Evolutionary conservation across 2,329 filamentous ascomycete species (phyloP).

Genomic region (Exophiala sideris): DNA sequence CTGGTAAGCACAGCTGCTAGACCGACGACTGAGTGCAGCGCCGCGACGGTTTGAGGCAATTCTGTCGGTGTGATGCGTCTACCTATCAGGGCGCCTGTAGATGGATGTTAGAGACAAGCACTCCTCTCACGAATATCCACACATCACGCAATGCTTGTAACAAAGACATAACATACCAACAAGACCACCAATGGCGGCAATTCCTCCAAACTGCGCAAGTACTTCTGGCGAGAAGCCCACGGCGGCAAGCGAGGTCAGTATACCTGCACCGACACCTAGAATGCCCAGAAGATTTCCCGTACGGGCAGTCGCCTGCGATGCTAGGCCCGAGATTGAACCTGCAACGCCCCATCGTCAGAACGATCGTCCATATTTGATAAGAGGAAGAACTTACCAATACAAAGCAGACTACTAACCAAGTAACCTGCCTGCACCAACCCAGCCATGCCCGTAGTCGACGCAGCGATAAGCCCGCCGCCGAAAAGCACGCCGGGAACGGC

Average conservation of each 20-base stretch:
- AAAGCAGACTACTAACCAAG: constrained; percentile 77
- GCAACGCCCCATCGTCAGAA: neutral
- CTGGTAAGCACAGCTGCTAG: constrained; percentile 84
- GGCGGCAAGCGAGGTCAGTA: constrained; percentile 76
- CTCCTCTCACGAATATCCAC: too few species aligned
- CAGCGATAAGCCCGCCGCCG: constrained; percentile 75
- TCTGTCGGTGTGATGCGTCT: constrained; percentile 84
- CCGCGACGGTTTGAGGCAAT: constrained; percentile 83
- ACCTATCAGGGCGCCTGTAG: constrained; percentile 62
- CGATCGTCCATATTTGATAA: neutral
- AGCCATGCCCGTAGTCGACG: constrained; percentile 75
- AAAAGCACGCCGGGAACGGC: constrained; percentile 73
- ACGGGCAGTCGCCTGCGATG: constrained; percentile 76
- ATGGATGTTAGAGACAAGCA: neutral
- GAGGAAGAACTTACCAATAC: constrained; percentile 52
- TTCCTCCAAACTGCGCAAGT: constrained; percentile 71
- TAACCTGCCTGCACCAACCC: constrained; percentile 86
- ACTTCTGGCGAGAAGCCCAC: constrained; percentile 78
- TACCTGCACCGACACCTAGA: constrained; percentile 76
- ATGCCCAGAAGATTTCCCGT: constrained; percentile 85
- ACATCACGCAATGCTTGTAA: too few species aligned
- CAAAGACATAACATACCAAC: constrained; percentile 39
- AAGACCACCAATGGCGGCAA: constrained; percentile 69
- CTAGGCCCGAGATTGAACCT: constrained; percentile 70
- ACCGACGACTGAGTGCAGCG: constrained; percentile 84